phyloP scores from a whole-genome alignment of 2,329 filamentous ascomycete species.

The Endothia cerciana region DNA sequence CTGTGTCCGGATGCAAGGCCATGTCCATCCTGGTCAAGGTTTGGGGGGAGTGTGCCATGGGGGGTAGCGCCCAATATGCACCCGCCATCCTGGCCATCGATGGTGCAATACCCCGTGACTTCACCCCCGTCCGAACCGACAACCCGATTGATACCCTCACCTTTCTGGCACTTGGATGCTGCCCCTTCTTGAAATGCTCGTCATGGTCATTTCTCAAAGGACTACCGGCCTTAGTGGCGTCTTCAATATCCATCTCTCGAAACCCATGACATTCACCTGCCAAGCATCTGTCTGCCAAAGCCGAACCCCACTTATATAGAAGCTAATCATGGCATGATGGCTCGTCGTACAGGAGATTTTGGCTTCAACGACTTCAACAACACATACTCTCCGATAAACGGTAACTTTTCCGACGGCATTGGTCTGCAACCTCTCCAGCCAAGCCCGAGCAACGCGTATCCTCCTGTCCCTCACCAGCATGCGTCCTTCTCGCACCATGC shows the following conservation, averaged over 20 bases:
- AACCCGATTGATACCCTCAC: constrained; percentile 22
- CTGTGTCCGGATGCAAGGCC: constrained; percentile 18
- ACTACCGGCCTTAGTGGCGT: constrained; percentile 17
- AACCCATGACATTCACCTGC: constrained; percentile 1
- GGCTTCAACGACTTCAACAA: constrained; percentile 59
- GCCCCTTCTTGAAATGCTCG: constrained; percentile 23
- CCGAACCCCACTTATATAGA: constrained; percentile 17
- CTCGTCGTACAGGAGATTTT: constrained; percentile 55
- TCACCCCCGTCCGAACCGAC: constrained; percentile 30
- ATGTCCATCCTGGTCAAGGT: constrained; percentile 15
- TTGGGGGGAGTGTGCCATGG: constrained; percentile 37
- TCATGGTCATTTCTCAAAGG: constrained; percentile 17
- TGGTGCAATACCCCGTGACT: constrained; percentile 68
- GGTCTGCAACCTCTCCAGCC: constrained; percentile 57
- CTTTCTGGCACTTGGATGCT: constrained; percentile 1
- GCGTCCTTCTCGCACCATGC: constrained; percentile 36
- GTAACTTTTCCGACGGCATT: constrained; percentile 48
- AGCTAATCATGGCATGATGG: constrained; percentile 52
- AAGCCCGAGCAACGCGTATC: constrained; percentile 51
- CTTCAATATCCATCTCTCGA: constrained; percentile 14
- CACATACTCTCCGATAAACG: constrained; percentile 55
- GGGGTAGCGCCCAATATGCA: constrained; percentile 36
- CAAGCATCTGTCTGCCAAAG: neutral
- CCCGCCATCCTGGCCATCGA: constrained; percentile 52
- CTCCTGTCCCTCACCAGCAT: constrained; percentile 41